Percentiles rank a stretch among this genome's conserved stretches.
Evolutionary conservation across 345 rosid species (phyloP).

Genomic region (Populus simonii): DNA sequence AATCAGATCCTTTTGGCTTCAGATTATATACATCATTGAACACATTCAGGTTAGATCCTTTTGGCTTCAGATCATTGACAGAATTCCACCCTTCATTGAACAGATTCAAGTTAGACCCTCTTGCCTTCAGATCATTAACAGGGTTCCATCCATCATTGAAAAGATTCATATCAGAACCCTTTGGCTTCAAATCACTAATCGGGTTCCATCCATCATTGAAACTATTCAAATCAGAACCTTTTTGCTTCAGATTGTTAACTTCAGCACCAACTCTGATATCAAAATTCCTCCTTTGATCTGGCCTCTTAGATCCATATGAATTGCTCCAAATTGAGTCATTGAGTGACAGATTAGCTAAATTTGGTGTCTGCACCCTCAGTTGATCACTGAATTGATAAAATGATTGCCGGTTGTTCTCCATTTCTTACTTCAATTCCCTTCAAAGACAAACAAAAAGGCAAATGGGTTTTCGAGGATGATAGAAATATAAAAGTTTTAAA

Average conservation of each 20-base stretch:
- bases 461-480: conserved; percentile 3
- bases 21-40: conserved; percentile 24
- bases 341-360: conserved; percentile 69
- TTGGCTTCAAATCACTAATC: conserved; percentile 15
- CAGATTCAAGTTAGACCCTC: background rate
- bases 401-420: conserved; percentile 89
- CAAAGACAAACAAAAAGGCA: background rate
- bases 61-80: conserved; percentile 1
- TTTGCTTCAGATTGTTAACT: conserved; percentile 4
- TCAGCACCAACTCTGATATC: conserved; percentile 62
- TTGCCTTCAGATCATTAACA: conserved; percentile 10
- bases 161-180: conserved; percentile 36
- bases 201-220: conserved; percentile 7
- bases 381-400: conserved; percentile 98
- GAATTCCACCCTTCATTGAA: conserved; percentile 14
- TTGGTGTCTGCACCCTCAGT: conserved; percentile 61
- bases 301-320: conserved; percentile 45
- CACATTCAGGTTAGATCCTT: conserved; percentile 41
- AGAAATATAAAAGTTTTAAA: background rate
- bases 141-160: conserved; percentile 47
- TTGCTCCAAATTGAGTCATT: conserved; percentile 94
- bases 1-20: conserved; percentile 34
- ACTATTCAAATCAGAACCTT: background rate
- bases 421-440: conserved; percentile 14
- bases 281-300: conserved; percentile 68